A percentile compares a stretch with the other conserved stretches of the same genome.
Evolutionary conservation across 2,329 filamentous ascomycete species (phyloP).

Genomic region (Thelonectria discophora): DNA sequence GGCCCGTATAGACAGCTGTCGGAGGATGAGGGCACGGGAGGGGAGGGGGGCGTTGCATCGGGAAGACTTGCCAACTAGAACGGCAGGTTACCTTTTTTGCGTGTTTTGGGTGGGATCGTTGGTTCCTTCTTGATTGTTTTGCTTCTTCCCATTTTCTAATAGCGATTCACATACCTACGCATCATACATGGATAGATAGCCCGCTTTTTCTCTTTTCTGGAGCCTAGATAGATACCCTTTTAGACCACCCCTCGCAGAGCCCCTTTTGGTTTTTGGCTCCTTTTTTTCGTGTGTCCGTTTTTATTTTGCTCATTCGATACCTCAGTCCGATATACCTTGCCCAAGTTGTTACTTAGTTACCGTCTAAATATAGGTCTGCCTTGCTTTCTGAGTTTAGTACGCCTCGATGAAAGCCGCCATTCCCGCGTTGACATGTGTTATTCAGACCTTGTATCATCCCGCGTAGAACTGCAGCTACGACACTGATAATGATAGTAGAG

Average conservation of each 20-base stretch:
- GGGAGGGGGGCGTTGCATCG: neutral
- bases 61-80: constrained; percentile 9
- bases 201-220: constrained; percentile 24
- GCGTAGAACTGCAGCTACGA: neutral
- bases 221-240: constrained; percentile 36
- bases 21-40: constrained; percentile 14
- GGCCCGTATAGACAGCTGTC: constrained; percentile 34
- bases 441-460: neutral
- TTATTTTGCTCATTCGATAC: constrained; percentile 23
- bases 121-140: constrained; percentile 19
- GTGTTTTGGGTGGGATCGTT: constrained; percentile 11
- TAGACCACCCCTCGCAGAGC: constrained; percentile 33
- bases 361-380: constrained; percentile 17
- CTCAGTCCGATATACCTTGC: neutral
- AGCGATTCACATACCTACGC: constrained; percentile 20
- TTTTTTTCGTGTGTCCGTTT: constrained; percentile 6
- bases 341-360: constrained; percentile 1
- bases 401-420: neutral
- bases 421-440: constrained; percentile 2
- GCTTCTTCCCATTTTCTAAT: constrained; percentile 16
- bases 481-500: constrained; percentile 7
- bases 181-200: constrained; percentile 29
- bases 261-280: constrained; percentile 13
- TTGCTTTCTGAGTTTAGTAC: neutral
- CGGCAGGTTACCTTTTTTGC: no score